Evolutionary conservation across 495 filamentous ascomycete species (phyloP), one percentile per base, ranked within the genome.

Genomic region (Aspergillus funiculosus): DNA sequence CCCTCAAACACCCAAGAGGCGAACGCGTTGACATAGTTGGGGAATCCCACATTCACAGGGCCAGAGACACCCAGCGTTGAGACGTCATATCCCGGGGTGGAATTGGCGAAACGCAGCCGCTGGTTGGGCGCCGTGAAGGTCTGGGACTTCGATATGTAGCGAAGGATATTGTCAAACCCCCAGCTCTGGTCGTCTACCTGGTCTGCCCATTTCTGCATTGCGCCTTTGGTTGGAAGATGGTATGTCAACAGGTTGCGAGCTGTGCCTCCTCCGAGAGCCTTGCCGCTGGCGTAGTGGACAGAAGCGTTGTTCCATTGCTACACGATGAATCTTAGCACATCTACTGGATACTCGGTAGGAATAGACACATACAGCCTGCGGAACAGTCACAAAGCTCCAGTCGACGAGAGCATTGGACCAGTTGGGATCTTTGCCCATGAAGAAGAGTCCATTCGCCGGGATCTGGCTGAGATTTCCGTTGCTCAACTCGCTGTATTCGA

Each of bases 161-260:
- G 73, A 1, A 76, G 55, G 2, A 78, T 34, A 11, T 66, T 65
- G 10, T 72, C 57, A n/a, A 54, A 80, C 0, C 55, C 57, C 44
- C 68, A 82, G 38, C 52, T 61, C 1, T 69, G 27, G 52, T 80
- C 77, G 26, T 65, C 72, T 1, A 79, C 74, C 1, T 37, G 22
- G 17, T 79, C 71, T 0, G 78, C 76, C 77, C 76, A 81, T 22
- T 53, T 46, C 27, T 75, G 47, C 28, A 63, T 65, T 2, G 21
- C 19, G 19, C n/a, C 42, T 22, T 46, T 13, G 1, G 30, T 37
- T 17, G 19, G 19, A n/a, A 20, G 39, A 9, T 43, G 39, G 26
- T 43, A 43, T 14, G 19, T 14, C 39, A 43, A 30, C 7, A 43
- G 3, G 19, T 43, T 43, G 1, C 39, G 39, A 5, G 27, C 39